Evolutionary conservation across 2,329 filamentous ascomycete species (phyloP).

Genomic region (Aspergillus japonicus): DNA sequence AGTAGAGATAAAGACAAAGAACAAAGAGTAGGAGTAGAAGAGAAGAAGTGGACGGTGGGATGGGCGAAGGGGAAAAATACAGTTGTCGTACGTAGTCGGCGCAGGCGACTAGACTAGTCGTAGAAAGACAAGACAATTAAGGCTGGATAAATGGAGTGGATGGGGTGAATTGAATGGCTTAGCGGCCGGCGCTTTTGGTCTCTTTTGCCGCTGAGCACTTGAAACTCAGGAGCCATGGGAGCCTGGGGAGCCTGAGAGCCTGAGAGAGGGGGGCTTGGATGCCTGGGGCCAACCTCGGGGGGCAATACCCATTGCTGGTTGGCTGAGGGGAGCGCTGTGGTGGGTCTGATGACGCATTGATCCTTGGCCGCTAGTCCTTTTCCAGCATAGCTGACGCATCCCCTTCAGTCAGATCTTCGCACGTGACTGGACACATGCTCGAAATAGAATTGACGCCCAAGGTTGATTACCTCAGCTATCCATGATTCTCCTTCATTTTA

Average conservation of each 20-base stretch:
- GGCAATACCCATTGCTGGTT: background rate
- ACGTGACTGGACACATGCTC: background rate
- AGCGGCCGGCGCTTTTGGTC: no score
- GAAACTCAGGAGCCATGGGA: background rate
- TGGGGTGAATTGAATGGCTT: no score
- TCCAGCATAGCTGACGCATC: background rate
- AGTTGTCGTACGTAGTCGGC: no score
- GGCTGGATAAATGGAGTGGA: background rate
- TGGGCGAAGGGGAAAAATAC: background rate
- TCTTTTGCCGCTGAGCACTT: background rate
- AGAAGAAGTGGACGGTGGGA: background rate
- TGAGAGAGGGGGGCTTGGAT: slow-evolving; percentile 1
- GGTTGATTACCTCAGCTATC: no score
- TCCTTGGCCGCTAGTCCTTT: slow-evolving; percentile 1
- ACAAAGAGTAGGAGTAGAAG: slow-evolving; percentile 1
- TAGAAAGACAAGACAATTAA: background rate
- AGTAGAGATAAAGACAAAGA: background rate
- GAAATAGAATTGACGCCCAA: background rate
- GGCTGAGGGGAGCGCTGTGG: background rate
- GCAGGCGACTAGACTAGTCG: background rate
- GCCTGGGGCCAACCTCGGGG: background rate
- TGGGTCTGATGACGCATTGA: background rate
- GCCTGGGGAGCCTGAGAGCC: slow-evolving; percentile 10
- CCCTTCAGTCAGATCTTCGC: background rate
- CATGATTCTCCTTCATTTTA: no score